A percentile compares a stretch with the other conserved stretches of the same genome.
These are phyloP conservation scores for Rhodotorula sp. DNA, from an alignment of 1,284 basidiomycete genomes.

Conservation along the genomic window DNA sequence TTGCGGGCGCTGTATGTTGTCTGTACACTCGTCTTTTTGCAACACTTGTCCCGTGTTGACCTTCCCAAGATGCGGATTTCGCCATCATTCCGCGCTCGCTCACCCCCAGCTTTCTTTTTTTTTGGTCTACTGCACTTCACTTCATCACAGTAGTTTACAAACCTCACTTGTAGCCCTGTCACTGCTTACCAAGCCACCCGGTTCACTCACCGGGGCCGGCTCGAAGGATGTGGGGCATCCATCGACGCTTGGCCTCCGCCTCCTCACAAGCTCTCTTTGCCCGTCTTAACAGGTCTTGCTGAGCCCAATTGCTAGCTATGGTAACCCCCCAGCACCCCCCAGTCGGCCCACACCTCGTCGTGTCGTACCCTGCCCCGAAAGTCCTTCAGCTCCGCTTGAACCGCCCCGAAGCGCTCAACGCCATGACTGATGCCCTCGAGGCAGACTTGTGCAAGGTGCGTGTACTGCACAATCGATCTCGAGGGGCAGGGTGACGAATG, in stretches of 20 bases:
- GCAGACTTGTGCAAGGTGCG: constrained; percentile 13
- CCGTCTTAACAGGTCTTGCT: too few relatives aligned
- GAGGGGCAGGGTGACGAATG: too few relatives aligned
- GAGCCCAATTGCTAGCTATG: background rate
- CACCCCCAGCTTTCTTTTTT: too few relatives aligned
- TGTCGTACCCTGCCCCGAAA: constrained; percentile 64
- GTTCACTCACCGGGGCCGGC: background rate
- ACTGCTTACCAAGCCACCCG: background rate
- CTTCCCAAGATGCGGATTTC: too few relatives aligned
- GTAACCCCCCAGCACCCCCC: background rate
- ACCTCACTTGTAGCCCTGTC: too few relatives aligned
- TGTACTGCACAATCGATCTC: background rate
- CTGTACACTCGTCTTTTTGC: too few relatives aligned
- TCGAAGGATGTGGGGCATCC: background rate
- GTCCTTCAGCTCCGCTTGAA: constrained; percentile 72
- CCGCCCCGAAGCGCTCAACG: constrained; percentile 69
- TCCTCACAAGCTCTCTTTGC: too few relatives aligned
- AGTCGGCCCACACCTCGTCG: constrained; percentile 54
- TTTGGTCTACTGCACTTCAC: too few relatives aligned
- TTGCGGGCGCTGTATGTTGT: background rate
- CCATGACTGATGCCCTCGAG: constrained; percentile 55
- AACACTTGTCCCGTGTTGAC: too few relatives aligned
- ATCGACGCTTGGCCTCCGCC: too few relatives aligned
- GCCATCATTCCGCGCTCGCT: too few relatives aligned
- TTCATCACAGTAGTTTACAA: too few relatives aligned